A percentile compares a stretch with the other conserved stretches of the same genome.
Conservation (phyloP, 306 rosid species). For the Dalbergia cultrata region DNA sequence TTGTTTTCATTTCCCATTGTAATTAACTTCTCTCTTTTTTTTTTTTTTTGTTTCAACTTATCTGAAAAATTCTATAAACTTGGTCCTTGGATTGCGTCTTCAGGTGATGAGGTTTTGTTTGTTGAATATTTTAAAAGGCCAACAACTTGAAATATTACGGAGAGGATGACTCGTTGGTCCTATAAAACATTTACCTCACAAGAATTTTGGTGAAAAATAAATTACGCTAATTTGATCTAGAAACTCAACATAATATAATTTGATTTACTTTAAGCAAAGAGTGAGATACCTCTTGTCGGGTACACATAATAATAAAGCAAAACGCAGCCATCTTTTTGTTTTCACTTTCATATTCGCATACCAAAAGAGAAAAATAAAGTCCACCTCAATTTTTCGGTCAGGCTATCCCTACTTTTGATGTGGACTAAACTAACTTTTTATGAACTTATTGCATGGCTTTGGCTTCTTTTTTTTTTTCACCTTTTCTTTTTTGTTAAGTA, state of each 20-base stretch:
- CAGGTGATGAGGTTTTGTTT: background rate
- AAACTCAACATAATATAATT: background rate
- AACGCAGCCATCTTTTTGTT: conserved; percentile 14
- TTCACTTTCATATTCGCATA: conserved; percentile 11
- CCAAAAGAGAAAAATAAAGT: conserved; percentile 28
- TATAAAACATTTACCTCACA: background rate
- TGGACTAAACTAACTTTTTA: conserved; percentile 40
- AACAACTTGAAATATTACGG: background rate
- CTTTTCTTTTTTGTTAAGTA: conserved; percentile 8
- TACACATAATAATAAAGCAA: conserved; percentile 35
- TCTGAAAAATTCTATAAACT: background rate
- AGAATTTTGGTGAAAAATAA: background rate
- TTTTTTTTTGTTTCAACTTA: too few species aligned
- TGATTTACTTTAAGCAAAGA: conserved; percentile 10
- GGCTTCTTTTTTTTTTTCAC: background rate
- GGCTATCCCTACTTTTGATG: conserved; percentile 33
- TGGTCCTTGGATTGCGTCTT: background rate
- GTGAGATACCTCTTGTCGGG: conserved; percentile 29
- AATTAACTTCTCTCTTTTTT: too few species aligned
- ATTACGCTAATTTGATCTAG: background rate
- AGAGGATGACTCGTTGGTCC: too few species aligned
- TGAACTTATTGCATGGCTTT: conserved; percentile 41
- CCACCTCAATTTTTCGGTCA: background rate
- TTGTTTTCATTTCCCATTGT: too few species aligned
- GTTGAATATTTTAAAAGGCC: background rate